These are phyloP conservation scores for Berkeleyomyces rouxiae DNA, from an alignment of 2,329 filamentous ascomycete species.

Conservation along the genomic window DNA sequence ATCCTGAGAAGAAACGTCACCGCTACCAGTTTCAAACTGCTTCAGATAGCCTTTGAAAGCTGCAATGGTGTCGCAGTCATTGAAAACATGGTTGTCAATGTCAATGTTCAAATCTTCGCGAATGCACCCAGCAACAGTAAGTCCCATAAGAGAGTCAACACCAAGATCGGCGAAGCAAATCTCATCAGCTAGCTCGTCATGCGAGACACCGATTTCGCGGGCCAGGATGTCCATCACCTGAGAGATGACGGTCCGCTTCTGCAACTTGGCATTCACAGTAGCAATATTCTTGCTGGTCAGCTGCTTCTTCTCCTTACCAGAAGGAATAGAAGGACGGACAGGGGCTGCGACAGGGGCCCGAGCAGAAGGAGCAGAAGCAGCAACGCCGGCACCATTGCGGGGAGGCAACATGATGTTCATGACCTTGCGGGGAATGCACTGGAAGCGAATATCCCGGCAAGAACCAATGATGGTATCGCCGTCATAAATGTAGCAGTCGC, in stretches of 20 bases:
- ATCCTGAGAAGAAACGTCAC: slow-evolving; percentile 16
- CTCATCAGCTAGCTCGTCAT: slow-evolving; percentile 39
- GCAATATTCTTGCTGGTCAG: slow-evolving; percentile 30
- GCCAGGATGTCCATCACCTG: slow-evolving; percentile 36
- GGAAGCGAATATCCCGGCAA: slow-evolving; percentile 44
- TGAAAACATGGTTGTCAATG: slow-evolving; percentile 35
- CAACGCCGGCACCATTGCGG: slow-evolving; percentile 29
- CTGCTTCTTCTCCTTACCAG: slow-evolving; percentile 27
- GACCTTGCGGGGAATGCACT: slow-evolving; percentile 47
- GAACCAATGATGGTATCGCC: slow-evolving; percentile 33
- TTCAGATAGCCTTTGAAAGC: slow-evolving; percentile 30
- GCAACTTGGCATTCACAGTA: slow-evolving; percentile 34
- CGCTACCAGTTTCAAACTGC: slow-evolving; percentile 20
- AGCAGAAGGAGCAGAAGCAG: slow-evolving; percentile 20
- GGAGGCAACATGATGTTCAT: slow-evolving; percentile 52
- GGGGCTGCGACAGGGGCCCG: slow-evolving; percentile 21
- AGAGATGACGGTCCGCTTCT: slow-evolving; percentile 26
- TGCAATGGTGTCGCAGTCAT: slow-evolving; percentile 37
- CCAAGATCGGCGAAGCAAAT: slow-evolving; percentile 40
- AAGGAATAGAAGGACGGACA: slow-evolving; percentile 21
- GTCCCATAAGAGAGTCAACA: slow-evolving; percentile 43
- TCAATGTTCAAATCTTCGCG: slow-evolving; percentile 41
- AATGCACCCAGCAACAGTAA: slow-evolving; percentile 39
- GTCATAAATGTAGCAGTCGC: slow-evolving; percentile 39
- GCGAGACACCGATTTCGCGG: slow-evolving; percentile 37